Evolutionary conservation across 768 basidiomycete genomes (phyloP), one percentile per base, ranked within the genome.

Genomic region (Tephrocybe sp.): DNA sequence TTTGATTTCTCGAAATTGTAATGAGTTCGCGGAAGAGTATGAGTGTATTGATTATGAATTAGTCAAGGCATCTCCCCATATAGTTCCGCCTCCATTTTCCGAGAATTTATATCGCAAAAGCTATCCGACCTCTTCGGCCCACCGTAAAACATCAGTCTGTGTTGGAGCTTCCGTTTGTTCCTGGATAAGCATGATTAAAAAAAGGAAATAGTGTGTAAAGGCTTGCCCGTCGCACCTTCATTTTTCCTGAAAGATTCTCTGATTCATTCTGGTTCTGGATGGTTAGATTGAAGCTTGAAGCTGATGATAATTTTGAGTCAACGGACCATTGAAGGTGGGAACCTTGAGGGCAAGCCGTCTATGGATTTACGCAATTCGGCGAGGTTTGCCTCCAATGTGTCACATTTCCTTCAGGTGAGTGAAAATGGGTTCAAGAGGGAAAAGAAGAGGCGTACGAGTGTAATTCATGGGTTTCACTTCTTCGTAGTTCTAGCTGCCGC

Each of bases 401-500:
- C 84, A 51, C 90, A 92, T 77, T 86, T 86, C 28, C 89, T 87
- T 53, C 15, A 39, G 12, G 21, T 21, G 31, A 26, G 26, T 32
- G 22, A 45, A 50, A 38, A 18, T 48, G 49, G 21, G 19, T 34
- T n/a, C 13, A 32, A 6, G 15, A 13, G 18, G 18, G 9, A 19
- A 5, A 9, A 1, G 15, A 39, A 35, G 21, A 13, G 22, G 71
- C 84, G 51, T 66, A 93, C 92, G 73, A 64, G 60, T 90, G 87
- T 39, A 94, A 72, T 6, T 71, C 65, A 48, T 62, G 73, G 0
- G 91, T 89, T 69, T 93, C 92, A 58, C 85, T 82, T 48, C 73
- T 74, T 41, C 92, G 76, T 19, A 87, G 69, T 44, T 90, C 83
- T 4, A 94, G 72, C 60, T 94, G 91, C 16, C 82, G 75, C 35